These are phyloP conservation scores for Cyberlindnera japonica DNA, from an alignment of 805 yeast species.

Conservation along the genomic window DNA sequence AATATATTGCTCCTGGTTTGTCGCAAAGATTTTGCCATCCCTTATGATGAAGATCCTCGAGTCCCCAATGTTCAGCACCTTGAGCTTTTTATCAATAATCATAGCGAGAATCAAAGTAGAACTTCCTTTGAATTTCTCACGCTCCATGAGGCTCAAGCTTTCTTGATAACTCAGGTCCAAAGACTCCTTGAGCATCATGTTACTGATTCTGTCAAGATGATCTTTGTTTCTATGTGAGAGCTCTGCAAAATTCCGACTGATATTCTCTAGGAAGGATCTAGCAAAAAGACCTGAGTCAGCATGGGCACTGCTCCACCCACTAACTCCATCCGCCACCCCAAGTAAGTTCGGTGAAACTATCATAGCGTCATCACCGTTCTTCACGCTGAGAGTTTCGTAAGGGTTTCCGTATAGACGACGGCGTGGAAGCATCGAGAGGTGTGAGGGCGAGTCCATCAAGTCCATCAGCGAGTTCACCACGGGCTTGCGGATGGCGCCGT, in stretches of 20 bases:
- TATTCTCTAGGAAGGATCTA: constrained; percentile 48
- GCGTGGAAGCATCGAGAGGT: constrained; percentile 42
- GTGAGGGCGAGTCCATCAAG: constrained; percentile 44
- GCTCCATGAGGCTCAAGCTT: constrained; percentile 47
- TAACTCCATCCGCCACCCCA: constrained; percentile 56
- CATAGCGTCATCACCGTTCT: constrained; percentile 59
- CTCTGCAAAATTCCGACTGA: constrained; percentile 35
- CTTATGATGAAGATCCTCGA: constrained; percentile 46
- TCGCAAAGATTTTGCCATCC: constrained; percentile 38
- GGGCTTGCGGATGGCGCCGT: constrained; percentile 37
- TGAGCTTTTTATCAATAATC: constrained; percentile 44
- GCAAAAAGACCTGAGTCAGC: constrained; percentile 51
- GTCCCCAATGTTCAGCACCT: constrained; percentile 51
- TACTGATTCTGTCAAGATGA: constrained; percentile 38
- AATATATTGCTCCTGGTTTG: constrained; percentile 46
- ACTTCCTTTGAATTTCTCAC: constrained; percentile 44
- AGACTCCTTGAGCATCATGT: constrained; percentile 39
- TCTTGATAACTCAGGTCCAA: constrained; percentile 47
- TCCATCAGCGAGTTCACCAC: constrained; percentile 47
- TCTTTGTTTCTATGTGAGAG: constrained; percentile 21
- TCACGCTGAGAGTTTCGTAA: constrained; percentile 46
- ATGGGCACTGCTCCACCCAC: constrained; percentile 50
- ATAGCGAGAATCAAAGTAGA: constrained; percentile 46
- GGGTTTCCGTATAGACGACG: constrained; percentile 52
- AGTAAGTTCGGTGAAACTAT: constrained; percentile 47